These are phyloP conservation scores for Penicillium cinerascens DNA, from an alignment of 495 filamentous ascomycete species.

Conservation along the genomic window DNA sequence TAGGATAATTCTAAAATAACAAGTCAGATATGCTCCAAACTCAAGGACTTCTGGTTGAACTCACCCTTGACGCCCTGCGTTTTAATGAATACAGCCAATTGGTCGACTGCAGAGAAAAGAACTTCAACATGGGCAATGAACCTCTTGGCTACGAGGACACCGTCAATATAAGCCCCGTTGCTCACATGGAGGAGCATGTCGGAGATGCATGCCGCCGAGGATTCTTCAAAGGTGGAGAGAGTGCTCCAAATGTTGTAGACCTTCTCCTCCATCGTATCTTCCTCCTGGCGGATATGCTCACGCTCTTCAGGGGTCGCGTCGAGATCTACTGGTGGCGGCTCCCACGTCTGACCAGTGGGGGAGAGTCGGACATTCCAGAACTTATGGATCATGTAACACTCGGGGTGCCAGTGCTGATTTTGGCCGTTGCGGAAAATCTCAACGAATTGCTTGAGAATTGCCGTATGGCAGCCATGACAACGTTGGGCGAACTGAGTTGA, in stretches of 20 bases:
- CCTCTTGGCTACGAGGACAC: constrained; percentile 90
- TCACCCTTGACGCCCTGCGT: constrained; percentile 71
- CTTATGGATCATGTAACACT: constrained; percentile 99
- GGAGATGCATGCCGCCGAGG: constrained; percentile 95
- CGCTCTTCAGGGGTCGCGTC: constrained; percentile 73
- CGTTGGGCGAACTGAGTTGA: constrained; percentile 95
- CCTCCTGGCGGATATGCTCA: constrained; percentile 71
- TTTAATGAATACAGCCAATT: constrained; percentile 69
- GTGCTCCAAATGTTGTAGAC: constrained; percentile 99
- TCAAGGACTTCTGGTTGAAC: constrained; percentile 8
- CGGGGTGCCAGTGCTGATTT: constrained; percentile 99
- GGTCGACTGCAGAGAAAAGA: constrained; percentile 84
- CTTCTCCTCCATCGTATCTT: constrained; percentile 95
- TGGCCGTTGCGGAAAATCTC: constrained; percentile 97
- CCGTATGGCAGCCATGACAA: constrained; percentile 93
- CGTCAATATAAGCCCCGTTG: constrained; percentile 94
- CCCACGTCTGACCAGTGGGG: constrained; percentile 48
- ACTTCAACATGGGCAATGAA: constrained; percentile 97
- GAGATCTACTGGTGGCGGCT: constrained; percentile 47
- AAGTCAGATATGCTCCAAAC: constrained; percentile 6
- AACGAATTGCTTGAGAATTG: constrained; percentile 99
- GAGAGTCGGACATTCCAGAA: constrained; percentile 97
- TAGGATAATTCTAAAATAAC: constrained; percentile 70
- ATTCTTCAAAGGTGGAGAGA: constrained; percentile 94
- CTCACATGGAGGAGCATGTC: constrained; percentile 99